phyloP scores from a whole-genome alignment of 2,329 filamentous ascomycete genomes.

The Trichophaea hybrida region DNA sequence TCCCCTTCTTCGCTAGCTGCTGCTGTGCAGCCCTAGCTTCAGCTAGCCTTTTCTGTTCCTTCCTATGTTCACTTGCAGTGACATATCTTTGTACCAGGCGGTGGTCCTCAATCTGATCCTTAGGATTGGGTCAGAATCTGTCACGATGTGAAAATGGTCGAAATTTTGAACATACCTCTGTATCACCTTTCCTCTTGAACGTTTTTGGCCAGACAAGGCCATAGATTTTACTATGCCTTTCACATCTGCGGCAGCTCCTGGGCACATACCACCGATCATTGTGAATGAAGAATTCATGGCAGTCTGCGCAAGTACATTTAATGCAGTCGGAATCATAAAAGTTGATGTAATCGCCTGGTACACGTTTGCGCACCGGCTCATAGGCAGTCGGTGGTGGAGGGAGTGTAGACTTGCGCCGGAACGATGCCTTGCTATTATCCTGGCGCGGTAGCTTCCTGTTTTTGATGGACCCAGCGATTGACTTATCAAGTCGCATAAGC shows the following conservation, averaged over 20 bases:
- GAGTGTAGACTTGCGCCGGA: conserved; percentile 7
- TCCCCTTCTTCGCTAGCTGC: neutral
- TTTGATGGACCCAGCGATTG: conserved; percentile 34
- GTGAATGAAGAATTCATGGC: conserved; percentile 70
- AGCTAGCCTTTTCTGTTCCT: conserved; percentile 14
- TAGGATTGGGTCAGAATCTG: neutral
- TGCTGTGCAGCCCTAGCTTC: conserved; percentile 6
- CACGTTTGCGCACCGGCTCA: conserved; percentile 33
- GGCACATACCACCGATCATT: conserved; percentile 74
- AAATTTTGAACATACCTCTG: conserved; percentile 34
- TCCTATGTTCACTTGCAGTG: conserved; percentile 16
- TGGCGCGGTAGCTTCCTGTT: conserved; percentile 36
- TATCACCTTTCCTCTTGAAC: conserved; percentile 59
- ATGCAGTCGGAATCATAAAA: conserved; percentile 60
- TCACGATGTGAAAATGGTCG: neutral
- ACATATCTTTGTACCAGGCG: conserved; percentile 18
- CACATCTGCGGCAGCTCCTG: conserved; percentile 77
- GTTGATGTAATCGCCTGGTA: conserved; percentile 68
- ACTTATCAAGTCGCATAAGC: neutral
- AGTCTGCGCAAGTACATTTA: conserved; percentile 76
- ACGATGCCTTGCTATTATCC: conserved; percentile 30
- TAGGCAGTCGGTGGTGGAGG: conserved; percentile 20
- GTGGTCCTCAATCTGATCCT: conserved; percentile 21
- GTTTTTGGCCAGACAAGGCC: conserved; percentile 96
- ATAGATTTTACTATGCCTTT: conserved; percentile 89